phyloP scores from a whole-genome alignment of 768 basidiomycete species.

The Boletus rubescentipes region DNA sequence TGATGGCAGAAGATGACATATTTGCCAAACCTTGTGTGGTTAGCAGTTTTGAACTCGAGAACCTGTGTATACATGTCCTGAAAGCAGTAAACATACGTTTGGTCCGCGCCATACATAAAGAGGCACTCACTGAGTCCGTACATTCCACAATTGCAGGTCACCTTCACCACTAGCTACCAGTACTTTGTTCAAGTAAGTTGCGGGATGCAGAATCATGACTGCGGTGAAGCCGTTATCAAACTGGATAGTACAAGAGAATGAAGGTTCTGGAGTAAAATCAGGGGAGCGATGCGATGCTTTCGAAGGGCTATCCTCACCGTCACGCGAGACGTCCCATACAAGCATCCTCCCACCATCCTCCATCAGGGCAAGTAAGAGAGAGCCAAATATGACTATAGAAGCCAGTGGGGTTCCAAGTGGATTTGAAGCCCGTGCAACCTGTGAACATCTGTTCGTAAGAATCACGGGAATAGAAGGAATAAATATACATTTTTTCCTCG shows the following conservation, averaged over 20 bases:
- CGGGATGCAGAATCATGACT: slow-evolving; percentile 84
- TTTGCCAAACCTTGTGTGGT: slow-evolving; percentile 35
- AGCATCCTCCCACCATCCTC: slow-evolving; percentile 77
- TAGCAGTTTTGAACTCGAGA: slow-evolving; percentile 55
- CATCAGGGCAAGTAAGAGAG: slow-evolving; percentile 74
- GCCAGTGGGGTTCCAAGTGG: slow-evolving; percentile 61
- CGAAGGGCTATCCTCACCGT: slow-evolving; percentile 43
- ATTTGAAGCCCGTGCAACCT: slow-evolving; percentile 59
- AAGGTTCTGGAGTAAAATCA: slow-evolving; percentile 21
- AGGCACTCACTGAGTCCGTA: slow-evolving; percentile 66
- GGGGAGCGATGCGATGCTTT: background rate
- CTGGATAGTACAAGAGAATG: slow-evolving; percentile 54
- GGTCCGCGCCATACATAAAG: background rate
- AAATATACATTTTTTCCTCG: slow-evolving; percentile 80
- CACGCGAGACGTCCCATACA: slow-evolving; percentile 67
- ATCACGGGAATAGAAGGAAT: background rate
- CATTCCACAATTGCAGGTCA: slow-evolving; percentile 90
- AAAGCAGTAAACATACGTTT: background rate
- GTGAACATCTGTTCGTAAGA: slow-evolving; percentile 6
- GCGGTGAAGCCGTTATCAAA: slow-evolving; percentile 87
- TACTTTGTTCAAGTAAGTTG: slow-evolving; percentile 96
- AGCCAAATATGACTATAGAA: slow-evolving; percentile 76
- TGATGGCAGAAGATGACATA: slow-evolving; percentile 51
- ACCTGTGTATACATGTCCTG: slow-evolving; percentile 84
- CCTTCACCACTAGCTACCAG: slow-evolving; percentile 83